Conservation (phyloP, 768 basidiomycete species). For the Pulveroboletus frians region DNA sequence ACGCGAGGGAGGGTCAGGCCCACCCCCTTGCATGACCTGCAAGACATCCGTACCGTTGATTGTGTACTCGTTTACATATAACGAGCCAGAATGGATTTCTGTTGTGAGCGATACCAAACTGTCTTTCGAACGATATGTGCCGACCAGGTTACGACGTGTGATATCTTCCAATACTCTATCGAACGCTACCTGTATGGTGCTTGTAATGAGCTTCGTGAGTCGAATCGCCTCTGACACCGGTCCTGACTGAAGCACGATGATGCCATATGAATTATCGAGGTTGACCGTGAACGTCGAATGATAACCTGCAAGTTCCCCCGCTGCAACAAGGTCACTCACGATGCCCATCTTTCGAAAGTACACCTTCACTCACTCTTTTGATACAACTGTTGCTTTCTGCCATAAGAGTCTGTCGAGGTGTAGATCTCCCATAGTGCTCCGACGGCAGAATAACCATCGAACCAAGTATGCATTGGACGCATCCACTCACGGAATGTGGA, state of each 20-base stretch:
- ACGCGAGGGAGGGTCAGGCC: conserved; percentile 1
- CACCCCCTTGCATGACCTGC: conserved; percentile 24
- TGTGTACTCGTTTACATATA: conserved; percentile 28
- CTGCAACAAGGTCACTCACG: conserved; percentile 19
- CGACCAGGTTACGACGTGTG: conserved; percentile 27
- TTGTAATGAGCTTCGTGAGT: conserved; percentile 31
- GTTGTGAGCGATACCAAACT: conserved; percentile 25
- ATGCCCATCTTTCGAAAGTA: neutral
- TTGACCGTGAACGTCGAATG: conserved; percentile 38
- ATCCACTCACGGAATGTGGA: conserved; percentile 40
- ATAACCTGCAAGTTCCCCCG: conserved; percentile 37
- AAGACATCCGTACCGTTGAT: conserved; percentile 36
- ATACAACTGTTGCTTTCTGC: conserved; percentile 32
- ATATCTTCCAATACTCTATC: conserved; percentile 28
- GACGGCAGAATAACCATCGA: conserved; percentile 33
- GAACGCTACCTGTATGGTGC: conserved; percentile 33
- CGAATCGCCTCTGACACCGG: conserved; percentile 28
- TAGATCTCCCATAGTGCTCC: conserved; percentile 43
- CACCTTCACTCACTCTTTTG: neutral
- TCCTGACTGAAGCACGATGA: conserved; percentile 39
- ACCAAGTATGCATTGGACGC: conserved; percentile 37
- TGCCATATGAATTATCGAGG: conserved; percentile 38
- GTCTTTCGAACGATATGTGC: conserved; percentile 33
- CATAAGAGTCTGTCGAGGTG: conserved; percentile 27
- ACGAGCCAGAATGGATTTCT: conserved; percentile 27